Base-by-base conservation (phyloP, 129 eudicot genomes). In the Rutidosis leptorrhynchoides region DNA sequence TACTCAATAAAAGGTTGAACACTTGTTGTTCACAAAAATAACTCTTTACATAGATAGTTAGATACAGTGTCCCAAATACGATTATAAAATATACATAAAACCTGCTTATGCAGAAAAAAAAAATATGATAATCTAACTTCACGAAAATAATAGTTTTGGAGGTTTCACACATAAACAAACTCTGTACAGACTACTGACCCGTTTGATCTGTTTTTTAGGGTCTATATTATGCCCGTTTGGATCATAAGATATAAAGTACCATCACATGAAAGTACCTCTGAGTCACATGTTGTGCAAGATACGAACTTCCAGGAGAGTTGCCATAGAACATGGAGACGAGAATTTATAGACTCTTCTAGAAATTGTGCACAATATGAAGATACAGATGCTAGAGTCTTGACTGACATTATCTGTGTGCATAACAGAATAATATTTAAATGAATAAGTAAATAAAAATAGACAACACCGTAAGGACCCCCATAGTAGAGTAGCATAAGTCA, bases 371-470 rank as follows among this genome's bases (percentile, higher is more conserved):
- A 86, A 87, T 86, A 94, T 10, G 87, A 72, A 59, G 73, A 69
- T 68, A 89, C 65, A 58, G 86, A 77, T 55, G 95, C 87, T 48
- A 94, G 78, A 65, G 93, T 62, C 92, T 80, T 84, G 46, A 89
- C 60, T 3, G 90, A 80, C 29, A 71, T 80, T 79, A 89, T 86
- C 98, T 91, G 82, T 48, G 58, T 51, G 43, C 43, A 10, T 9
- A 37, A 37, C 11, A 10, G 42, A 30, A n/a, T n/a, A n/a, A n/a
- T n/a, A n/a, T n/a, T n/a, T n/a, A n/a, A 30, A 35, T 12, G 1
- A 37, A 62, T 32, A 30, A 53, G 25, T 49, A 60, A 29, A 33
- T 15, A 71, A 57, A 68, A 57, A 58, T 2, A 62, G 29, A 58
- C 45, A 40, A 8, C 40, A 56, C 62, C 75, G 29, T 45, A n/a